A percentile compares a stretch with the other conserved stretches of the same genome.
Conservation (phyloP, 2,329 filamentous ascomycete species). For the Calcarisporium arbuscula region DNA sequence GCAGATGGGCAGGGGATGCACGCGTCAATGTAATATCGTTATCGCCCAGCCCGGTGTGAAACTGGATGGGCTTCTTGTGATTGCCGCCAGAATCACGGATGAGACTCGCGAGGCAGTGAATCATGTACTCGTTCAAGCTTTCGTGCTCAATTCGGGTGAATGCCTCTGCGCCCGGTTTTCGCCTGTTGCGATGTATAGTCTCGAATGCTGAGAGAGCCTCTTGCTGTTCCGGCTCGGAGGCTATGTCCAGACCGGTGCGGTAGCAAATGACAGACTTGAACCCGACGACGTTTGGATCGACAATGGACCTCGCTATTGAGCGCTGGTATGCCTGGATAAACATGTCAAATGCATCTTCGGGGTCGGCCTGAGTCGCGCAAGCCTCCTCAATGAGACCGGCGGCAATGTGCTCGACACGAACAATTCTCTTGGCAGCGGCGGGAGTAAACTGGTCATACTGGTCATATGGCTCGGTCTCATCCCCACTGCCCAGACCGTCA, state of each 20-base stretch:
- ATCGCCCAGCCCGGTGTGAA: conserved; percentile 79
- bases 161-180: conserved; percentile 11
- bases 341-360: conserved; percentile 20
- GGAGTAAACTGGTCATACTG: conserved; percentile 63
- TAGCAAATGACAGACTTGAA: conserved; percentile 86
- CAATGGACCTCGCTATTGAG: conserved; percentile 49
- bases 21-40: conserved; percentile 65
- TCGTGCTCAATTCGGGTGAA: conserved; percentile 55
- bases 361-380: conserved; percentile 23
- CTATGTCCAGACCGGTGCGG: conserved; percentile 63
- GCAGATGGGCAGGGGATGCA: conserved; percentile 69
- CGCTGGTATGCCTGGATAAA: conserved; percentile 30
- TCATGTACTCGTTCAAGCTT: conserved; percentile 62
- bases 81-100: conserved; percentile 40
- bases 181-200: conserved; percentile 23
- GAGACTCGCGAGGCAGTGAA: conserved; percentile 56
- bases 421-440: conserved; percentile 63
- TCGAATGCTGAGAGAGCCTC: conserved; percentile 32
- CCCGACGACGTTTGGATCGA: conserved; percentile 62
- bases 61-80: conserved; percentile 67
- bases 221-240: conserved; percentile 34
- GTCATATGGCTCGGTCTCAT: conserved; percentile 50
- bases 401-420: conserved; percentile 70
- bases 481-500: conserved; percentile 57
- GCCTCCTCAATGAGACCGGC: conserved; percentile 50